These are phyloP conservation scores for Cystofilobasidium ferigula DNA, from an alignment of 768 basidiomycete genomes.

Conservation along the genomic window DNA sequence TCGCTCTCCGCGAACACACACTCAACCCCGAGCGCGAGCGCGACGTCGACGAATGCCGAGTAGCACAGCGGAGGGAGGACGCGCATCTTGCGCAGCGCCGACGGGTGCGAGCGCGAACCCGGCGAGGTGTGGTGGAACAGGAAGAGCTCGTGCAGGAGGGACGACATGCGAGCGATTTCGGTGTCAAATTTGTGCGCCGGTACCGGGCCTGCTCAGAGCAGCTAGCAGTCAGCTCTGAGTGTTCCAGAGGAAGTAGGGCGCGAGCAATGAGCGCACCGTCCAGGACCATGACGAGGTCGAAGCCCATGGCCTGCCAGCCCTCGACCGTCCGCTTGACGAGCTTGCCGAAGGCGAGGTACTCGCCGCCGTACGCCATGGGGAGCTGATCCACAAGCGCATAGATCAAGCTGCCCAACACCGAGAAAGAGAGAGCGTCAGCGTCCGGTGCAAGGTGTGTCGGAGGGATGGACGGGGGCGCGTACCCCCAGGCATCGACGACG, in stretches of 20 bases:
- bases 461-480: constrained; percentile 10
- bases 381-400: constrained; percentile 34
- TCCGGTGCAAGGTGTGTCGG: neutral
- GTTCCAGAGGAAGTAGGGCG: neutral
- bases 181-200: constrained; percentile 36
- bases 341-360: constrained; percentile 35
- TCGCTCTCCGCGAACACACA: constrained; percentile 35
- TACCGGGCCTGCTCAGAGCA: constrained; percentile 31
- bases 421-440: neutral
- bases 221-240: neutral
- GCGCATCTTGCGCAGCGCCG: constrained; percentile 27
- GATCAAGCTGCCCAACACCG: constrained; percentile 31
- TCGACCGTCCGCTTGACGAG: constrained; percentile 30
- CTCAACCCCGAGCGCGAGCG: constrained; percentile 29
- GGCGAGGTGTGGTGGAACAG: constrained; percentile 38
- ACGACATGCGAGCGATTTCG: constrained; percentile 29
- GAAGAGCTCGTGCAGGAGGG: constrained; percentile 29
- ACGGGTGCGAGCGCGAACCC: constrained; percentile 33
- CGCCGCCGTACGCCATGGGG: constrained; percentile 37
- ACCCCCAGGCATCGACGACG: constrained; percentile 40
- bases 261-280: constrained; percentile 34
- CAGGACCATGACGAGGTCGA: constrained; percentile 37
- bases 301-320: constrained; percentile 33
- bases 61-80: constrained; percentile 36
- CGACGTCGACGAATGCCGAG: constrained; percentile 33